Percentiles rank a stretch among this genome's conserved stretches.
phyloP scores from a whole-genome alignment of 495 filamentous ascomycete genomes.

The Penicillium antarcticum region DNA sequence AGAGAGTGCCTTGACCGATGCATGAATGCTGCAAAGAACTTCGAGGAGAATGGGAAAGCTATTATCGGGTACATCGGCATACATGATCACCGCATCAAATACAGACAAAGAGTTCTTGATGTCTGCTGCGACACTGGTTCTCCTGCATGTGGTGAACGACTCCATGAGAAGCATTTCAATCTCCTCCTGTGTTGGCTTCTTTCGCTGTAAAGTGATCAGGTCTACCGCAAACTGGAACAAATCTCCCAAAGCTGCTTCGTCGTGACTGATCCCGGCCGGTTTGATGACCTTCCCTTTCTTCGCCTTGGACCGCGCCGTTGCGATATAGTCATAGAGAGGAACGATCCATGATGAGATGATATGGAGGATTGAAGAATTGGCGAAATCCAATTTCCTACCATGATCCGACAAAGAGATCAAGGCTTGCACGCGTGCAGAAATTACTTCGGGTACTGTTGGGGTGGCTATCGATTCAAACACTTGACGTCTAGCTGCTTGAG shows the following conservation, averaged over 20 bases:
- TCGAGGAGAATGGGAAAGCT: conserved; percentile 69
- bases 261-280: conserved; percentile 42
- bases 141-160: conserved; percentile 69
- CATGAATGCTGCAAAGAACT: conserved; percentile 78
- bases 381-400: conserved; percentile 45
- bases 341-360: conserved; percentile 41
- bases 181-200: conserved; percentile 64
- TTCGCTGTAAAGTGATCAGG: conserved; percentile 80
- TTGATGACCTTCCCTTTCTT: conserved; percentile 51
- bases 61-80: conserved; percentile 66
- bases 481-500: conserved; percentile 29
- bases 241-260: conserved; percentile 65
- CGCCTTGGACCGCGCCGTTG: conserved; percentile 35
- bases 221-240: conserved; percentile 74
- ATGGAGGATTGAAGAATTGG: conserved; percentile 36
- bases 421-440: conserved; percentile 37
- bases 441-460: conserved; percentile 37
- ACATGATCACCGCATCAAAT: conserved; percentile 77
- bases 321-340: conserved; percentile 38
- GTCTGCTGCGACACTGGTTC: conserved; percentile 69
- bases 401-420: conserved; percentile 45
- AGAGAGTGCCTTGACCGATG: conserved; percentile 64
- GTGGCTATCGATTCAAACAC: conserved; percentile 38
- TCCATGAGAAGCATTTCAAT: conserved; percentile 63
- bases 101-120: conserved; percentile 72